Evolutionary conservation across 2,329 filamentous ascomycete genomes (phyloP).

Genomic region (Botrytis hyacinthi): DNA sequence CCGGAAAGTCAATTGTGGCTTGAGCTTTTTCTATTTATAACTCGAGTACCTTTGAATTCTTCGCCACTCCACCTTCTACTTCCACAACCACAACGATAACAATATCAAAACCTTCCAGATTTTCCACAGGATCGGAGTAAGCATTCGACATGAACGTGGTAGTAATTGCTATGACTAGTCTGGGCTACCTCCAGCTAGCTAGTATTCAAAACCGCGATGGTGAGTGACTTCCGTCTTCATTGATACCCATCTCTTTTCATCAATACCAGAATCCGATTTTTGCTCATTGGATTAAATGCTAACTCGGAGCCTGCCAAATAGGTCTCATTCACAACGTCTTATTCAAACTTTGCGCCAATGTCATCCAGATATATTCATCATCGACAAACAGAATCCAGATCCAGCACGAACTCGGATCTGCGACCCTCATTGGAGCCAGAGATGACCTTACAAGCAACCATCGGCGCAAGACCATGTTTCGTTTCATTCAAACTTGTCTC

Average conservation of each 20-base stretch:
- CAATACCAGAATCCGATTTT: fast-evolving
- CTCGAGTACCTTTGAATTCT: neutral
- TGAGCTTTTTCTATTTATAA: neutral
- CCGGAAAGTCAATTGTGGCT: neutral
- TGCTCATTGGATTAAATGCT: neutral
- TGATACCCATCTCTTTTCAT: neutral
- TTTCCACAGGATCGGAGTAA: neutral
- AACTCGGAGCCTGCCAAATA: neutral
- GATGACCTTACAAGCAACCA: neutral
- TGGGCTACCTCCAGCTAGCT: neutral
- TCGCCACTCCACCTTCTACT: neutral
- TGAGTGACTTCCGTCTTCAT: neutral
- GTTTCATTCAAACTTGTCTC: neutral
- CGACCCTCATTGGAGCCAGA: neutral
- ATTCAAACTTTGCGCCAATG: conserved; percentile 13
- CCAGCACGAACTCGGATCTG: conserved; percentile 25
- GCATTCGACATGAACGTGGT: neutral
- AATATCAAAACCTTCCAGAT: neutral
- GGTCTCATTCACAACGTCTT: neutral
- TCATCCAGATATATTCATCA: conserved; percentile 26
- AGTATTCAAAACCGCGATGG: neutral
- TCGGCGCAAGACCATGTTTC: neutral
- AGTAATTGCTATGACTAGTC: neutral
- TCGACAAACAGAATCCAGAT: conserved; percentile 24
- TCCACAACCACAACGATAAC: neutral